phyloP scores from a whole-genome alignment of 2,329 filamentous ascomycete species.

The Emergomyces orientalis region DNA sequence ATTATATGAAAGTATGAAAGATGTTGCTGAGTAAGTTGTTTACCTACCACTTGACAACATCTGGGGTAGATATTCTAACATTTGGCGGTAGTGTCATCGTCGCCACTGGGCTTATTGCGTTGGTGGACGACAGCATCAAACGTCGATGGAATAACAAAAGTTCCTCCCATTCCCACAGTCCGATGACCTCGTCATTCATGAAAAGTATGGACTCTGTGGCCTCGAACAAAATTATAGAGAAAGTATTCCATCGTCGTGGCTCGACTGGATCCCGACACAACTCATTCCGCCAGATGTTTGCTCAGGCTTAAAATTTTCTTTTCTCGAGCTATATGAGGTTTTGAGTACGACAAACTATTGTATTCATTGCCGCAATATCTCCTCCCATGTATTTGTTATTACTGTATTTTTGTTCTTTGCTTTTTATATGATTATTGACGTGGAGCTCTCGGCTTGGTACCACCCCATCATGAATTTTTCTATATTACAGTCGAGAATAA shows the following conservation, averaged over 20 bases:
- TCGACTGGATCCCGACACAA: slow-evolving; percentile 23
- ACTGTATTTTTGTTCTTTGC: neutral
- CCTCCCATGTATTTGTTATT: slow-evolving; percentile 1
- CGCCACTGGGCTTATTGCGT: slow-evolving; percentile 75
- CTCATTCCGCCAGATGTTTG: slow-evolving; percentile 14
- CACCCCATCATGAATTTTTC: neutral
- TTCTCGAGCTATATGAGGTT: neutral
- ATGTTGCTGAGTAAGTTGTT: slow-evolving; percentile 72
- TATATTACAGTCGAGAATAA: neutral
- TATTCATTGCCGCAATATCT: neutral
- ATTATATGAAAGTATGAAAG: slow-evolving; percentile 60
- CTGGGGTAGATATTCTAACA: neutral
- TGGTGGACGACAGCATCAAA: slow-evolving; percentile 88
- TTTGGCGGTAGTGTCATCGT: slow-evolving; percentile 60
- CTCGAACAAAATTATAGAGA: slow-evolving; percentile 53
- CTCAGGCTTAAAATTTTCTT: neutral
- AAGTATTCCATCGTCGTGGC: slow-evolving; percentile 50
- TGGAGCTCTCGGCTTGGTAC: neutral
- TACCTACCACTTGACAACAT: slow-evolving; percentile 11
- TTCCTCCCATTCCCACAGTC: slow-evolving; percentile 44
- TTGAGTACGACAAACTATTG: neutral
- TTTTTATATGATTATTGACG: slow-evolving; percentile 2
- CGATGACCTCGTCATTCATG: slow-evolving; percentile 43
- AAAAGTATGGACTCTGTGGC: slow-evolving; percentile 54
- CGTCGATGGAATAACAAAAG: slow-evolving; percentile 57